Evolutionary conservation across 495 filamentous ascomycete genomes (phyloP), one percentile per base, ranked within the genome.

Genomic region (Zalerion maritima): DNA sequence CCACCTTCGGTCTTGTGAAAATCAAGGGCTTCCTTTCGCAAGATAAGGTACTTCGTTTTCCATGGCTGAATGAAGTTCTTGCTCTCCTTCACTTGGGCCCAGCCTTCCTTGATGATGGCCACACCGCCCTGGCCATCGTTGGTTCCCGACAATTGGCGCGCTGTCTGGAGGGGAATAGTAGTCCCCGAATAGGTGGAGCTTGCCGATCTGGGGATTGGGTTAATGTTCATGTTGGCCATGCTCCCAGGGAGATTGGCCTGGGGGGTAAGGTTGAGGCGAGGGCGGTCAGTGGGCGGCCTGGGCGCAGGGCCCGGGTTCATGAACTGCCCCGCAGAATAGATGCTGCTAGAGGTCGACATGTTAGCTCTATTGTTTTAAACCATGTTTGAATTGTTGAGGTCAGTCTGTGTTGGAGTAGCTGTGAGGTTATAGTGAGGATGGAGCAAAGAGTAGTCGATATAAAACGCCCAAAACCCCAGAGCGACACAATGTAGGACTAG

Each of bases 271-370:
- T 73, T 75, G 36, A 92, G 71, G 39, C 78, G 78, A 32, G 83
- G 79, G 35, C 79, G 76, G 42, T 87, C 80, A 21, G 73, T 75
- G 9, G 89, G 89, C 26, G 89, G 89, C 37, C 78, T 74, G 24
- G 89, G 89, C 32, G 89, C 87, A 26, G 89, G 87, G 27, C 89
- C 83, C 33, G 89, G 85, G 48, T 94, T 96, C 79, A 94, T 89
- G 58, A 97, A 97, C 50, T 78, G 73, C 45, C 69, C 69, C 34
- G 63, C 59, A 25, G 70, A 58, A 53, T 81, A 82, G 43, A 72
- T 58, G 40, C 69, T 74, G 42, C 43, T 40, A 32, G 24, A 23
- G 21, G n/a, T n/a, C 10, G 17, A 29, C 18, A 36, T 13, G 29
- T 49, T 29, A 48, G 45, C 40, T 32, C 41, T 24, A 28, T 24